Evolutionary conservation across 441 rosid species (phyloP).

Genomic region (Erodium texanum): DNA sequence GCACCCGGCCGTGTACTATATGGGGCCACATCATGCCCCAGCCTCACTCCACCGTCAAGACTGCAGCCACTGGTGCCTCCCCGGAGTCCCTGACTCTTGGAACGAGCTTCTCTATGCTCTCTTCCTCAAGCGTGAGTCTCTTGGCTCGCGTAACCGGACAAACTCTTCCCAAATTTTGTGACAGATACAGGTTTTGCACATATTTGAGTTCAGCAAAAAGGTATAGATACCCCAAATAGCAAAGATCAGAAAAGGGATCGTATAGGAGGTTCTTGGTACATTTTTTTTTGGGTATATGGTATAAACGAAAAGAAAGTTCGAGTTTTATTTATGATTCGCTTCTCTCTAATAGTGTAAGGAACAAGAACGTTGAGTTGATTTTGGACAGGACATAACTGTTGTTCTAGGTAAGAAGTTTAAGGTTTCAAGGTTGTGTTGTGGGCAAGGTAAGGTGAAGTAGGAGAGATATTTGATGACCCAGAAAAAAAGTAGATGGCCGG

Average conservation of each 20-base stretch:
- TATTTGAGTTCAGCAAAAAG: not conserved
- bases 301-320: not conserved
- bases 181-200: not conserved
- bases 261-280: not conserved
- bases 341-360: no score
- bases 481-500: no score
- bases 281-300: not conserved
- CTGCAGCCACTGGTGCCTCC: conserved; percentile 98
- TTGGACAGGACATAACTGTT: no score
- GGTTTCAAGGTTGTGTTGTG: no score
- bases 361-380: no score
- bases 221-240: not conserved
- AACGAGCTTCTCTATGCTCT: conserved; percentile 70
- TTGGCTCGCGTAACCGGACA: conserved; percentile 13
- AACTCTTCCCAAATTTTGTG: conserved; percentile 14
- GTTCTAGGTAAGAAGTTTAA: no score
- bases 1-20: conserved; percentile 67
- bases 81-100: conserved; percentile 92
- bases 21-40: conserved; percentile 36
- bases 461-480: no score
- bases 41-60: conserved; percentile 67
- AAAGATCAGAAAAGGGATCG: not conserved
- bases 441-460: no score
- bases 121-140: conserved; percentile 41
- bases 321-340: no score